Evolutionary conservation across 2,329 filamentous ascomycete species (phyloP).

Genomic region (Alternaria alternata): DNA sequence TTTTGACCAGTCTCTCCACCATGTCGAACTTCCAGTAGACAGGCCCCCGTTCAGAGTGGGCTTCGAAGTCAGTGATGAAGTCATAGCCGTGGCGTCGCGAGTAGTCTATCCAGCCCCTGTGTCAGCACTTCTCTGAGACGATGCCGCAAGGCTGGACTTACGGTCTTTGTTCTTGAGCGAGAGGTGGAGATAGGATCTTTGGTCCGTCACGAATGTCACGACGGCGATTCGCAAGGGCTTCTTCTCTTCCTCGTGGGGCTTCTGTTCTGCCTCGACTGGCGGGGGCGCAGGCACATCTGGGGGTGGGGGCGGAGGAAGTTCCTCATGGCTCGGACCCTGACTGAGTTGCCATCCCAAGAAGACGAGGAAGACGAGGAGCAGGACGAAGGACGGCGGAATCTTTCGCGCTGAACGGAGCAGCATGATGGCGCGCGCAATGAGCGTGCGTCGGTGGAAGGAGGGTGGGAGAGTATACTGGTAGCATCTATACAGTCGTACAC

Average conservation of each 20-base stretch:
- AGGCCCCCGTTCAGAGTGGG: conserved; percentile 35
- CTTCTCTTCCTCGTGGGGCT: conserved; percentile 12
- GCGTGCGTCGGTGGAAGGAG: neutral
- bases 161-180: conserved; percentile 51
- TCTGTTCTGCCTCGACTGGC: conserved; percentile 5
- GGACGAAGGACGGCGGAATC: conserved; percentile 31
- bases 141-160: conserved; percentile 22
- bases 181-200: conserved; percentile 48
- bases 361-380: conserved; percentile 39
- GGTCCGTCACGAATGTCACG: conserved; percentile 49
- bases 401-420: conserved; percentile 34
- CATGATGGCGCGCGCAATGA: conserved; percentile 25
- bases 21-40: conserved; percentile 53
- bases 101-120: conserved; percentile 40
- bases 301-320: conserved; percentile 11
- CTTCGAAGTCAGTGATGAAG: conserved; percentile 52
- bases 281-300: neutral
- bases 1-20: conserved; percentile 46
- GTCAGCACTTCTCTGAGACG: conserved; percentile 2
- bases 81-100: conserved; percentile 52
- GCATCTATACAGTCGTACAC: conserved; percentile 3
- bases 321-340: conserved; percentile 29
- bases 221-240: conserved; percentile 42
- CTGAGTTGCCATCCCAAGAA: conserved; percentile 45
- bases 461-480: neutral